phyloP scores from a whole-genome alignment of 179 eudicot species.

The Actinidia arguta region DNA sequence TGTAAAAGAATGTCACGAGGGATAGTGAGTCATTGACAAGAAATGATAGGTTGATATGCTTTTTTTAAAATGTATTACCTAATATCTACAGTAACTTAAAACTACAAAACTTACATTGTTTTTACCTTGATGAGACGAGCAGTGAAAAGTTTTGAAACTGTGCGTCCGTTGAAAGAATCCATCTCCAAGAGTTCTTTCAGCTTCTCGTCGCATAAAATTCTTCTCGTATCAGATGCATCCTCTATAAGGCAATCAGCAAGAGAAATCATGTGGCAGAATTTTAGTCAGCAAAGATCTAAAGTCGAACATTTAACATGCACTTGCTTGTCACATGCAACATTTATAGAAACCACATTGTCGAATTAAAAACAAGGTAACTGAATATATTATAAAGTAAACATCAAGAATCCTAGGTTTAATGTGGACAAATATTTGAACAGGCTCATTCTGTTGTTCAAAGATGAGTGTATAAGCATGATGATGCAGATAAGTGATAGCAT shows the following conservation, averaged over 20 bases:
- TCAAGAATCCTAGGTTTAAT: background rate
- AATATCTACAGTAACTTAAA: background rate
- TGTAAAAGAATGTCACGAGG: background rate
- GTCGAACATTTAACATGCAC: background rate
- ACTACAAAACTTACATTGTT: constrained; percentile 31
- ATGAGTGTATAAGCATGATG: background rate
- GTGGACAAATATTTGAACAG: too few relatives aligned
- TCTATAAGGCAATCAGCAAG: background rate
- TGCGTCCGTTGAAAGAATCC: background rate
- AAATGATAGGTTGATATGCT: background rate
- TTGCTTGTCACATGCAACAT: too few relatives aligned
- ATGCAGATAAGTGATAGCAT: background rate
- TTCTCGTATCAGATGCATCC: background rate
- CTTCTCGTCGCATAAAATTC: background rate
- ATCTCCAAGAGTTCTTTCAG: background rate
- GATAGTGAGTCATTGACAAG: background rate
- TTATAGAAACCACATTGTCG: too few relatives aligned
- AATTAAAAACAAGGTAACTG: background rate
- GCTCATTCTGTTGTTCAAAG: too few relatives aligned
- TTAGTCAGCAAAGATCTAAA: background rate
- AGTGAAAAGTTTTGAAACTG: background rate
- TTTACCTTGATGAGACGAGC: constrained; percentile 49
- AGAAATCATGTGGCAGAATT: background rate
- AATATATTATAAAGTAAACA: background rate
- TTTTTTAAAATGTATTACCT: too few relatives aligned